phyloP scores from a whole-genome alignment of 208 protist species.

The Trypanosoma rangeli region DNA sequence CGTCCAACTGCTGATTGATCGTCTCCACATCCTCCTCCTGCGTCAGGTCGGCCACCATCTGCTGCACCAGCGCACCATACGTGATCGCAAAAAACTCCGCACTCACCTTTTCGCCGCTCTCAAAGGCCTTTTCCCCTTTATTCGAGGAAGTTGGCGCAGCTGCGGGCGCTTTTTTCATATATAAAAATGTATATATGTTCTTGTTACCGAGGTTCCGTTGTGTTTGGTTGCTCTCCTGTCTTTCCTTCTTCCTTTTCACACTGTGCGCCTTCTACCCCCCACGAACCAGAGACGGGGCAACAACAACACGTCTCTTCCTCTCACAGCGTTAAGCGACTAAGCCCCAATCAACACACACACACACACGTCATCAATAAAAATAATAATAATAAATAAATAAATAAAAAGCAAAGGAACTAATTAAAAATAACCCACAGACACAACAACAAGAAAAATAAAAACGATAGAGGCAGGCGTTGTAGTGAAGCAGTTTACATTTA shows the following conservation, averaged over 20 bases:
- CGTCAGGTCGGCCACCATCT: conserved; percentile 93
- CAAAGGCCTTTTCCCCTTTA: conserved; percentile 71
- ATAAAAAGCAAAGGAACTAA: too few relatives aligned
- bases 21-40: conserved; percentile 91
- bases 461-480: neutral
- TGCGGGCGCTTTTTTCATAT: neutral
- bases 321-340: too few relatives aligned
- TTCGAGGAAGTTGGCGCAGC: conserved; percentile 31
- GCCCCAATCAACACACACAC: neutral
- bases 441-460: neutral
- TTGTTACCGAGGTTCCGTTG: neutral
- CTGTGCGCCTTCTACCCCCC: neutral
- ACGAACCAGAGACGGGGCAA: neutral
- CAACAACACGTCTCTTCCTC: too few relatives aligned
- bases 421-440: too few relatives aligned
- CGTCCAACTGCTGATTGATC: conserved; percentile 96
- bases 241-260: neutral
- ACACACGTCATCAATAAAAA: neutral
- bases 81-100: conserved; percentile 97
- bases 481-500: too few relatives aligned
- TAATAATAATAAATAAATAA: too few relatives aligned
- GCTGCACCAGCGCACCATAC: conserved; percentile 96
- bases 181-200: neutral
- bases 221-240: neutral
- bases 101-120: conserved; percentile 79